Percentiles rank a stretch among this genome's conserved stretches.
Evolutionary conservation across 2,329 filamentous ascomycete genomes (phyloP).

Genomic region (Trichoderma hamatum): DNA sequence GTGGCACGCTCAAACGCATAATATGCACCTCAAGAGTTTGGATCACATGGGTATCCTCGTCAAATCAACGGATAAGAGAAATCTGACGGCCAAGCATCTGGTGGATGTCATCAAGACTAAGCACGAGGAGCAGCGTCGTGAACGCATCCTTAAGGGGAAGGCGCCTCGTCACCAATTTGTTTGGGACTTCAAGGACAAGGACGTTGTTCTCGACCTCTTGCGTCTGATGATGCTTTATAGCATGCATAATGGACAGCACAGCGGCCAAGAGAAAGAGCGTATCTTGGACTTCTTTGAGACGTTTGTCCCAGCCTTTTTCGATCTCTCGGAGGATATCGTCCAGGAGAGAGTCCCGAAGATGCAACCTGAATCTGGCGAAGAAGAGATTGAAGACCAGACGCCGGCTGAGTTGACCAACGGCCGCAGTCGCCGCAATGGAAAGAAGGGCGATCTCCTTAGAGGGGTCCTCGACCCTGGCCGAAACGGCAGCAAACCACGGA

Average conservation of each 20-base stretch:
- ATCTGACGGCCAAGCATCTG: constrained; percentile 86
- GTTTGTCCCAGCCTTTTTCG: constrained; percentile 77
- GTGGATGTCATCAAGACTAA: constrained; percentile 90
- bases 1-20: constrained; percentile 93
- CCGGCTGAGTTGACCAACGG: constrained; percentile 72
- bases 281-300: constrained; percentile 75
- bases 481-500: constrained; percentile 69
- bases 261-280: constrained; percentile 71
- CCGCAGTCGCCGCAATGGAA: constrained; percentile 70
- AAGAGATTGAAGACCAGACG: constrained; percentile 74
- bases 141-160: constrained; percentile 64
- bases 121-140: constrained; percentile 84
- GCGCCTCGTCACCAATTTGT: constrained; percentile 72
- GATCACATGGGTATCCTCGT: constrained; percentile 95
- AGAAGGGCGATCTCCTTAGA: constrained; percentile 79
- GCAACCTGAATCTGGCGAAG: constrained; percentile 71
- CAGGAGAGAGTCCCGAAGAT: constrained; percentile 69
- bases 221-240: constrained; percentile 67
- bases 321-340: constrained; percentile 70
- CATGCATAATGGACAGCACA: constrained; percentile 69
- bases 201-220: constrained; percentile 65
- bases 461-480: constrained; percentile 81
- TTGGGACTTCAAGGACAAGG: constrained; percentile 72
- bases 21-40: constrained; percentile 92
- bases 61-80: constrained; percentile 87